A percentile compares a stretch with the other conserved stretches of the same genome.
Conservation (phyloP, 2,329 filamentous ascomycete genomes). For the Neonectria neomacrospora region DNA sequence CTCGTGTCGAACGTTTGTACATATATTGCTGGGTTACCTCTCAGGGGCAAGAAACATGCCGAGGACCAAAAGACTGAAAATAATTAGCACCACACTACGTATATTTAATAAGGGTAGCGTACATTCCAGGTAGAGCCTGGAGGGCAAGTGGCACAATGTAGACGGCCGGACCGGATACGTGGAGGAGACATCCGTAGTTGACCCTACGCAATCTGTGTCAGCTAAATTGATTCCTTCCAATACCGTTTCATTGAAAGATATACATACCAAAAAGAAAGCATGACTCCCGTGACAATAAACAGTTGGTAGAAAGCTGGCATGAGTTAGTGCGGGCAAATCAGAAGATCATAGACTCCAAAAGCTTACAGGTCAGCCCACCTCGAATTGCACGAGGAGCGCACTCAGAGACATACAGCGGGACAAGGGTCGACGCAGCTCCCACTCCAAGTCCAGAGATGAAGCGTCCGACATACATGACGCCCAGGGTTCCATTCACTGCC, state of each 20-base stretch:
- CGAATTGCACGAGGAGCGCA: constrained; percentile 62
- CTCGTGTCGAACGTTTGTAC: neutral
- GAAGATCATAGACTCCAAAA: neutral
- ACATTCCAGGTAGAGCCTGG: constrained; percentile 71
- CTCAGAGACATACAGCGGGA: constrained; percentile 59
- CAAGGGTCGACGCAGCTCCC: constrained; percentile 60
- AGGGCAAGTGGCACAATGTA: constrained; percentile 73
- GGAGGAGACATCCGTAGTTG: constrained; percentile 64
- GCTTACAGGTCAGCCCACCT: constrained; percentile 58
- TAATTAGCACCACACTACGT: constrained; percentile 10
- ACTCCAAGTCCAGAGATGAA: constrained; percentile 62
- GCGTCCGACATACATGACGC: constrained; percentile 74
- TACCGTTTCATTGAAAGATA: constrained; percentile 33
- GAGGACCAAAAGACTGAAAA: constrained; percentile 59
- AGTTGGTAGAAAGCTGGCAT: constrained; percentile 59
- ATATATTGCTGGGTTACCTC: constrained; percentile 42
- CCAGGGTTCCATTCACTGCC: constrained; percentile 62
- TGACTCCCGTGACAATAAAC: constrained; percentile 58
- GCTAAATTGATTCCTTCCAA: neutral
- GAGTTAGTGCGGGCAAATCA: neutral
- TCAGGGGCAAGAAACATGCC: constrained; percentile 71
- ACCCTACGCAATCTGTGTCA: constrained; percentile 59
- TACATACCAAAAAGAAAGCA: constrained; percentile 56
- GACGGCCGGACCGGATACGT: constrained; percentile 58
- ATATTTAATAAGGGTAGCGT: constrained; percentile 19